Evolutionary conservation across 768 basidiomycete genomes (phyloP), one percentile per base, ranked within the genome.

Genomic region (Mrakia gelida): DNA sequence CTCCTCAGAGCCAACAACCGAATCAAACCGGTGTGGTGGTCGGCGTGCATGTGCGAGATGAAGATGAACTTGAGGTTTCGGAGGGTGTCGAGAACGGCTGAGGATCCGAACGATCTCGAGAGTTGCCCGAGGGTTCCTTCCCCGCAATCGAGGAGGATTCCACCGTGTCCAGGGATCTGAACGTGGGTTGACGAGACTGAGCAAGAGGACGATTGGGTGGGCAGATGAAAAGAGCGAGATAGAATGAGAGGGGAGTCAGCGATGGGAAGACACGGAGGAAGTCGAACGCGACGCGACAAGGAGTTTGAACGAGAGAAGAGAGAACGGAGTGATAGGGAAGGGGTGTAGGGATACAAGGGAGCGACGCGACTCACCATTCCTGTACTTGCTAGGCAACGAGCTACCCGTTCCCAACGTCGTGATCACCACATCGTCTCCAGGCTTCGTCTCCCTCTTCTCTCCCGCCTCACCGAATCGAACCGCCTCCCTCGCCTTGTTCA

Each of bases 111-210:
- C 70, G 90, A 88, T 5, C 96, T 88, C 3, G 87, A 87, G 5
- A 98, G 87, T 82, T 98, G 96, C 1, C 95, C 95, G 88, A 91
- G 92, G 0, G 95, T 94, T 0, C 94, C 95, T 85, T 98, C 96
- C 0, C 96, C 96, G 0, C 88, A 88, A 80, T 98, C 96, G 2
- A 98, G 87, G n/a, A 98, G 85, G 49, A 97, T 85, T 79, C 88
- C 90, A 0, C 93, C 92, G 75, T 87, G 86, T 0, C 85, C 84
- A 0, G 95, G 94, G 52, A 95, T 90, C 70, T 87, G 87, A 9
- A 98, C 85, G 7, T 95, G 87, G 0, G 92, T 94, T 0, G 90
- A 87, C 23, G 92, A 92, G 9, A 87, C 86, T 83, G 2, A 38
- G 26, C 49, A n/a, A 32, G 18, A 16, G 26, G 34, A 65, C 9